Evolutionary conservation across 2,329 filamentous ascomycete species (phyloP), one percentile per base, ranked within the genome.

Genomic region (Nectriaceae sp.): DNA sequence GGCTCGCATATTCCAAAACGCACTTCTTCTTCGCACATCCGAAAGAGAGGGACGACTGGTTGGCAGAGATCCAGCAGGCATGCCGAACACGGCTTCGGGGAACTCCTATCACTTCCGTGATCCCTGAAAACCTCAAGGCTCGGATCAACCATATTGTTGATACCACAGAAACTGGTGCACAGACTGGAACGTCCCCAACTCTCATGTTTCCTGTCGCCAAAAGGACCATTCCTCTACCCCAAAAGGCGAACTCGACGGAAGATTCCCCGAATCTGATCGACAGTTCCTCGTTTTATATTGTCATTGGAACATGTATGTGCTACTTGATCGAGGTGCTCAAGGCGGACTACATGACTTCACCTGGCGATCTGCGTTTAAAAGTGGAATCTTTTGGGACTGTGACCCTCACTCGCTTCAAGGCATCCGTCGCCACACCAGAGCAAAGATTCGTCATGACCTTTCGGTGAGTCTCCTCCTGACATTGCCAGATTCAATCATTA

Each of bases 371-470:
- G n/a, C 72, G 75, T 5, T 68, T 77, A 24, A 76, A 70, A 49
- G 71, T 76, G n/a, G 70, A 73, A 41, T 71, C 71, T 2, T 81
- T 77, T 50, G 80, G 80, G 1, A 66, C 81, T 21, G 75, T 81
- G 5, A 79, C 74, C 0, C 66, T 83, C 46, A 76, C 78, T 47
- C 70, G 70, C 15, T 75, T 83, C 52, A 72, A 71, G 44, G 77
- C 78, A 2, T 77, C 78, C 24, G 76, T 77, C 56, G 66, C 68
- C 3, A 70, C 72, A 3, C 74, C 79, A 49, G 78, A 83, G 55
- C 79, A 83, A 61, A 70, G 79, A 15, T 83, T 83, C 56, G 72
- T 76, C 29, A 71, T 83, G 55, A 70, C 72, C 21, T 83, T 83
- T 58, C 75, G 78, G 74, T 79, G 67, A 65, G 74, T 51, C 22